Conservation (phyloP, 73 alveolate species). For the Paramecium sexaurelia region DNA sequence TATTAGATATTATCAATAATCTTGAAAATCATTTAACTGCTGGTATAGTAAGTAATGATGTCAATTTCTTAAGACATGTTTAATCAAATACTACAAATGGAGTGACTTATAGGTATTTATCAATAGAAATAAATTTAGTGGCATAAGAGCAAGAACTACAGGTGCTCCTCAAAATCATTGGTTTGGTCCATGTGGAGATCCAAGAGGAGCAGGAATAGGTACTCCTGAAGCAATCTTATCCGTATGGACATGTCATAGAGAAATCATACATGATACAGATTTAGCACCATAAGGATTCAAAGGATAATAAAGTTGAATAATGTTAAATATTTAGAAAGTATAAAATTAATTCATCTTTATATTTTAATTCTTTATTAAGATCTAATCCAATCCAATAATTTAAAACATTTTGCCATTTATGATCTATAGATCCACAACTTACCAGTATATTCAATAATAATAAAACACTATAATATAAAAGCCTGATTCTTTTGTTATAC, state of each 20-base stretch:
- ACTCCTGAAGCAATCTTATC: slow-evolving; percentile 85
- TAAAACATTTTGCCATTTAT: slow-evolving; percentile 11
- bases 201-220: slow-evolving; percentile 98
- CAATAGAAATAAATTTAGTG: slow-evolving; percentile 81
- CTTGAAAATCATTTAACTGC: slow-evolving; percentile 94
- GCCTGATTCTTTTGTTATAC: slow-evolving; percentile 77
- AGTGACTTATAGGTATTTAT: slow-evolving; percentile 73
- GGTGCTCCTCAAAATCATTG: slow-evolving; percentile 99
- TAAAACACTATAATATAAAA: slow-evolving; percentile 71
- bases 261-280: slow-evolving; percentile 88
- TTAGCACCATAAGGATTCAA: slow-evolving; percentile 56
- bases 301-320: neutral
- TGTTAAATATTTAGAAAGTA: neutral
- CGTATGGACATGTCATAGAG: slow-evolving; percentile 96
- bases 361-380: neutral
- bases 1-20: slow-evolving; percentile 69
- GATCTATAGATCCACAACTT: slow-evolving; percentile 11
- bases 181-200: slow-evolving; percentile 98
- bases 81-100: slow-evolving; percentile 79
- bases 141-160: slow-evolving; percentile 97
- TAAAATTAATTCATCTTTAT: neutral
- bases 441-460: neutral
- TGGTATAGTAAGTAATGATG: slow-evolving; percentile 94
- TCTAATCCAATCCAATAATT: neutral
- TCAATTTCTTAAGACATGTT: slow-evolving; percentile 75